These are phyloP conservation scores for Colletotrichum zoysiae DNA, from an alignment of 2,329 filamentous ascomycete species.

Conservation along the genomic window DNA sequence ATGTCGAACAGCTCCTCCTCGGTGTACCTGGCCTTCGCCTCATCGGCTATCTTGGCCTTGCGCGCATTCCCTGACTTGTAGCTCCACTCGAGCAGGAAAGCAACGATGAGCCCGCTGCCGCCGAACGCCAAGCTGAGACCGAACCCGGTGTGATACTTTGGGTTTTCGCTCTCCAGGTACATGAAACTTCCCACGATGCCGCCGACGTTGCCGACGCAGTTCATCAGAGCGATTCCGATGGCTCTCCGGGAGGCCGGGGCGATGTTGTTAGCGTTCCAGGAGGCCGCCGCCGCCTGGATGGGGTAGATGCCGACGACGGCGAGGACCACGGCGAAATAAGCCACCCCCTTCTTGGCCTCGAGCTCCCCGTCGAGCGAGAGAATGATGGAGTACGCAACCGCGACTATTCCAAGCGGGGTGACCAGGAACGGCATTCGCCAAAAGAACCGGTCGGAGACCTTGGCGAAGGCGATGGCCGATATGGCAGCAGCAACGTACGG, in stretches of 20 bases:
- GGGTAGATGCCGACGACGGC: constrained; percentile 42
- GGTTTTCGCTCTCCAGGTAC: constrained; percentile 49
- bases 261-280: constrained; percentile 45
- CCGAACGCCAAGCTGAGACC: constrained; percentile 51
- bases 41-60: constrained; percentile 45
- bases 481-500: constrained; percentile 45
- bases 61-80: constrained; percentile 47
- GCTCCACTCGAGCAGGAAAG: constrained; percentile 48
- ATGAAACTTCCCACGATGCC: constrained; percentile 49
- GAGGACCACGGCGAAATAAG: constrained; percentile 41
- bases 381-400: constrained; percentile 38
- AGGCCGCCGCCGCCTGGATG: constrained; percentile 38
- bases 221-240: constrained; percentile 49
- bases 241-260: constrained; percentile 45
- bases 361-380: constrained; percentile 32
- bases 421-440: constrained; percentile 65
- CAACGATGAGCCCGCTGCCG: constrained; percentile 46
- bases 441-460: constrained; percentile 73
- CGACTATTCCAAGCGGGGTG: constrained; percentile 38
- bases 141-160: constrained; percentile 63
- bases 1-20: constrained; percentile 49
- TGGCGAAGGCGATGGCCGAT: constrained; percentile 74
- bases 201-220: constrained; percentile 48
- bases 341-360: constrained; percentile 24
- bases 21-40: constrained; percentile 46